These are phyloP conservation scores for Santalum album DNA, from an alignment of 164 flowering plant genomes.

Conservation along the genomic window DNA sequence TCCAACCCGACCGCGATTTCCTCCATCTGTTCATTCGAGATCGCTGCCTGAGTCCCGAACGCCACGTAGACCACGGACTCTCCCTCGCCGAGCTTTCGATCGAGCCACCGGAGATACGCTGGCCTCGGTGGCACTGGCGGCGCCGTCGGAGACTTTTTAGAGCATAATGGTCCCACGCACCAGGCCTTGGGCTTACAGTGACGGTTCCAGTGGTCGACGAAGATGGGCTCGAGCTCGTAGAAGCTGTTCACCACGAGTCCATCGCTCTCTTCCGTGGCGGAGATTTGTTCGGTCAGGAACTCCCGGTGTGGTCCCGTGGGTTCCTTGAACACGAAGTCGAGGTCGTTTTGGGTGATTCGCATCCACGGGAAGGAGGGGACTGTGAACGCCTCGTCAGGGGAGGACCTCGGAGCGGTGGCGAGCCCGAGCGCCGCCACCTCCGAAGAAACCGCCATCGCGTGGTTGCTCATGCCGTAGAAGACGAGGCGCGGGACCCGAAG, in stretches of 20 bases:
- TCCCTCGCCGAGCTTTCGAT: conserved; percentile 3
- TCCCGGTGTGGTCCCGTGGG: background rate
- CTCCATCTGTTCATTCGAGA: conserved; percentile 7
- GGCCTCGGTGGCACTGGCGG: background rate
- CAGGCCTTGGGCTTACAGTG: conserved; percentile 6
- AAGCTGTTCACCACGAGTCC: conserved; percentile 15
- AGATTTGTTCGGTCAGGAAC: background rate
- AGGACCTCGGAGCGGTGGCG: background rate
- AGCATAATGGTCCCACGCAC: conserved; percentile 23
- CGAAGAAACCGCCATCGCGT: conserved; percentile 2
- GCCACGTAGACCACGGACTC: conserved; percentile 17
- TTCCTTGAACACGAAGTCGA: conserved; percentile 7
- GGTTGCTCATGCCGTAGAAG: conserved; percentile 14
- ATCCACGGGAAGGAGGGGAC: conserved; percentile 10
- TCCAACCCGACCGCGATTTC: conserved; percentile 21
- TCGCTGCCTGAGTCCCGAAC: conserved; percentile 22
- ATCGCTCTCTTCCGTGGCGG: conserved; percentile 11
- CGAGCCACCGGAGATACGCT: conserved; percentile 11
- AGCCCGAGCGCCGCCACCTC: background rate
- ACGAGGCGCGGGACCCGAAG: conserved; percentile 16
- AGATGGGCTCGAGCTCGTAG: conserved; percentile 16
- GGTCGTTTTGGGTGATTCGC: conserved; percentile 12
- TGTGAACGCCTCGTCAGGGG: conserved; percentile 9
- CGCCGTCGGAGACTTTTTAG: conserved; percentile 2
- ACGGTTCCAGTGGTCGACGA: conserved; percentile 6